These are phyloP conservation scores for Piper longum DNA, from an alignment of 164 flowering plant species.

Conservation along the genomic window DNA sequence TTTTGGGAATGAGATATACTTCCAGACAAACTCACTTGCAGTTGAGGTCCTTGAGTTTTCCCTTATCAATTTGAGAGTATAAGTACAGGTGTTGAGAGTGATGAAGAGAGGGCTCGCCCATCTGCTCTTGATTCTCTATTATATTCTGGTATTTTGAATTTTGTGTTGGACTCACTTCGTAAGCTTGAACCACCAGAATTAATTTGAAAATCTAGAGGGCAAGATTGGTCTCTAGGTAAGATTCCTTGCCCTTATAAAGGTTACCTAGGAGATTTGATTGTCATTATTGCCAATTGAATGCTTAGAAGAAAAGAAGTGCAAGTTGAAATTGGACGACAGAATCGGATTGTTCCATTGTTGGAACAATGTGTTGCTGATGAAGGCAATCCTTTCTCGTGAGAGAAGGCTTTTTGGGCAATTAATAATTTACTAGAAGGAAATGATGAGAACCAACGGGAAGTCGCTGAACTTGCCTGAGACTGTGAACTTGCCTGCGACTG, in stretches of 20 bases:
- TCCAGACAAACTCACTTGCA: constrained; percentile 42
- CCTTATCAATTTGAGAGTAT: constrained; percentile 48
- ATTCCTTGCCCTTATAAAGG: constrained; percentile 63
- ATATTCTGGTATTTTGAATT: constrained; percentile 40
- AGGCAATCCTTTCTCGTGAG: constrained; percentile 72
- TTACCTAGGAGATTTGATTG: constrained; percentile 69
- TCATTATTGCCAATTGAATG: constrained; percentile 61
- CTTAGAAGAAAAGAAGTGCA: constrained; percentile 44
- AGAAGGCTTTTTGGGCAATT: constrained; percentile 76
- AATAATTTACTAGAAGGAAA: constrained; percentile 72
- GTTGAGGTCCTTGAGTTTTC: constrained; percentile 66
- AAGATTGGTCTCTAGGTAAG: constrained; percentile 24
- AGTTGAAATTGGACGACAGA: constrained; percentile 50
- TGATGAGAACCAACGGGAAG: constrained; percentile 45
- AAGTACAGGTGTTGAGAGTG: constrained; percentile 24
- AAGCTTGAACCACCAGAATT: constrained; percentile 65
- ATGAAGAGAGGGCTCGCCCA: constrained; percentile 6
- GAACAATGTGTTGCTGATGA: constrained; percentile 77
- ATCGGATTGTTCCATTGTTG: constrained; percentile 46
- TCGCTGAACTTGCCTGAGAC: constrained; percentile 65
- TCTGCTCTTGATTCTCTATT: constrained; percentile 29
- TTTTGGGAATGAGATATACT: constrained; percentile 20
- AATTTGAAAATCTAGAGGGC: constrained; percentile 37
- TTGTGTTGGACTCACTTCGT: constrained; percentile 42
- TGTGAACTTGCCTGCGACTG: constrained; percentile 20